Evolutionary conservation across 2,329 filamentous ascomycete species (phyloP), one percentile per base, ranked within the genome.

Genomic region (Penicillium hordei): DNA sequence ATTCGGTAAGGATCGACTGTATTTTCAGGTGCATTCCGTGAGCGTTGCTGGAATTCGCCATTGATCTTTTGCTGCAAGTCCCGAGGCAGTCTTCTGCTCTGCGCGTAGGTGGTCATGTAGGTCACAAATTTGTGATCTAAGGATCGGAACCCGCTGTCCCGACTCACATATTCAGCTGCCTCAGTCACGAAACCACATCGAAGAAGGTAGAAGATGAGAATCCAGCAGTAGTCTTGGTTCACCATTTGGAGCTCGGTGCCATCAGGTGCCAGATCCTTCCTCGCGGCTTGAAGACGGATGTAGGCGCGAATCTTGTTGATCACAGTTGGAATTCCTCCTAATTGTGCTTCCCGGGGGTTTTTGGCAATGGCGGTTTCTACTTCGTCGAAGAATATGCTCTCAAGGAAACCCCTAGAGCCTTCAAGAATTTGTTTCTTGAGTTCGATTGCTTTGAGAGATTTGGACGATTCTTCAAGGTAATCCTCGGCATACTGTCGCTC

Each of bases 1-100:
- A 96, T 93, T 53, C 92, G 88, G 79, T 95, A 99, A 27, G 94
- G 94, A 72, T 99, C 94, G 62, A 95, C 87, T 1, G 90, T 90
- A 70, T 93, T 89, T 58, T 94, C 90, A 0, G 91, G 90, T 0
- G 90, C 90, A 68, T 95, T 91, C 63, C 91, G 88, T 27, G 88
- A 84, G 45, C 92, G 88, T 72, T 95, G 90, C 51, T 89, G 89
- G 75, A 95, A 97, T 71, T 97, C 93, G 62, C 89, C 91, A 65
- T 89, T 90, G 76, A 96, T 96, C 62, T 90, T 89, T 65, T 92
- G 90, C 68, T 96, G 90, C 57, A 96, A 78, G 61, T 93, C 89
- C 42, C 87, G 83, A 63, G 87, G 87, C 29, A 99, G 82, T 58
- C 91, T 85, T 62, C 91, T 84, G 60, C 96, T 92, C 21, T 85